phyloP scores from a whole-genome alignment of 768 basidiomycete genomes.

The Mycena chlorophos region DNA sequence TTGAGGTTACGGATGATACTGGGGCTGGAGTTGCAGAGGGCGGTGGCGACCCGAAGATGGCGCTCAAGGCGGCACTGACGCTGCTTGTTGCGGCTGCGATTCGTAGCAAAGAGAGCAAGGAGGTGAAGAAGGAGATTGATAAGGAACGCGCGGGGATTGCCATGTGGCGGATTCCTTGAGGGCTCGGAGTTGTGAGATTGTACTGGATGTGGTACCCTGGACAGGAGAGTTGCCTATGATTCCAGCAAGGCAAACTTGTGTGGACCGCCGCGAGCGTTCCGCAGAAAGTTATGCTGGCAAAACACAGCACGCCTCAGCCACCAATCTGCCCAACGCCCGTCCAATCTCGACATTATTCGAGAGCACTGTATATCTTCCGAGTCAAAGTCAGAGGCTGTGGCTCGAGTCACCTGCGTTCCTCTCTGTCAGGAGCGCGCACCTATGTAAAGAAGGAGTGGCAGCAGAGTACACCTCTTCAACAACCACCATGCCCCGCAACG shows the following conservation, averaged over 20 bases:
- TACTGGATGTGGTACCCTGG: neutral
- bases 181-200: neutral
- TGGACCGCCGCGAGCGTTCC: too few relatives aligned
- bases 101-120: slow-evolving; percentile 51
- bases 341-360: too few relatives aligned
- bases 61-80: slow-evolving; percentile 47
- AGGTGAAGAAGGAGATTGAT: slow-evolving; percentile 57
- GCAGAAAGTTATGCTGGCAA: too few relatives aligned
- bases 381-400: neutral
- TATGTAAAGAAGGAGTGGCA: neutral
- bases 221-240: too few relatives aligned
- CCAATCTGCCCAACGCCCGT: too few relatives aligned
- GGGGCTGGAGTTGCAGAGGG: slow-evolving; percentile 13
- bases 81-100: slow-evolving; percentile 57
- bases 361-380: too few relatives aligned
- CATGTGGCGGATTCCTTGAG: slow-evolving; percentile 63
- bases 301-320: too few relatives aligned
- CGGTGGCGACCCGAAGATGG: slow-evolving; percentile 33
- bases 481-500: slow-evolving; percentile 12
- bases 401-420: neutral
- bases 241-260: too few relatives aligned
- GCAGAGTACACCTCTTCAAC: neutral
- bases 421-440: neutral
- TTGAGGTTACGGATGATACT: slow-evolving; percentile 33
- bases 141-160: slow-evolving; percentile 60